phyloP scores from a whole-genome alignment of 371 early-diverging fungal genomes.

The Mucor lusitanicus region DNA sequence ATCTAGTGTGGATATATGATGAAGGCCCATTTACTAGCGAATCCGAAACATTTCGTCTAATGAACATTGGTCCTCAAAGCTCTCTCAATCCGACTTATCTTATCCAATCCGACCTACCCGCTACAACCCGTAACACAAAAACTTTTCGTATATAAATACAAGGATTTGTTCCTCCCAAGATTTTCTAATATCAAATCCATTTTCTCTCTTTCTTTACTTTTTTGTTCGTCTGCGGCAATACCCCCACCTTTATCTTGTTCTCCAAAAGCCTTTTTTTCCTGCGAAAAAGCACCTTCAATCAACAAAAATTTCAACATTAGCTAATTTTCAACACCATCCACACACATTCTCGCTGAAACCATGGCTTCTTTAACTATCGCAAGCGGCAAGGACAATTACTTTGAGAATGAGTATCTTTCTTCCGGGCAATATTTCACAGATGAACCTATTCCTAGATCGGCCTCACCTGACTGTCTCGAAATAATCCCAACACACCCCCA shows the following conservation, averaged over 20 bases:
- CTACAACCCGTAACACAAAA: constrained; percentile 24
- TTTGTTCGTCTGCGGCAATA: neutral
- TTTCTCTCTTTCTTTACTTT: neutral
- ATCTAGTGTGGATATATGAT: neutral
- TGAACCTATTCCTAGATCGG: constrained; percentile 23
- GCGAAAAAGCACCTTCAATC: neutral
- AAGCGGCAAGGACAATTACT: constrained; percentile 6
- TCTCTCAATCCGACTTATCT: constrained; percentile 12
- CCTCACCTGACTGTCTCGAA: constrained; percentile 20
- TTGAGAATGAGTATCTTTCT: constrained; percentile 12
- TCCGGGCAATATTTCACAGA: constrained; percentile 16
- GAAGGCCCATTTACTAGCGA: neutral
- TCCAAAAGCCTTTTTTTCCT: neutral
- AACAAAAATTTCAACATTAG: neutral
- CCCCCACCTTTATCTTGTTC: neutral
- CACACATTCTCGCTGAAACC: neutral
- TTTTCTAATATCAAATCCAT: neutral
- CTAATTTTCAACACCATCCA: constrained; percentile 4
- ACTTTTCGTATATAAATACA: constrained; percentile 2
- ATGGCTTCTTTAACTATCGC: constrained; percentile 14
- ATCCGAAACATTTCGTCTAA: constrained; percentile 11
- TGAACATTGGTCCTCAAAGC: constrained; percentile 13
- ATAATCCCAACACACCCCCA: constrained; percentile 5
- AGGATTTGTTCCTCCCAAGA: neutral
- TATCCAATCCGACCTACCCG: constrained; percentile 19